Percentiles rank a stretch among this genome's conserved stretches.
Conservation (phyloP, 83 land plant genomes). For the Isoetes engelmannii region DNA sequence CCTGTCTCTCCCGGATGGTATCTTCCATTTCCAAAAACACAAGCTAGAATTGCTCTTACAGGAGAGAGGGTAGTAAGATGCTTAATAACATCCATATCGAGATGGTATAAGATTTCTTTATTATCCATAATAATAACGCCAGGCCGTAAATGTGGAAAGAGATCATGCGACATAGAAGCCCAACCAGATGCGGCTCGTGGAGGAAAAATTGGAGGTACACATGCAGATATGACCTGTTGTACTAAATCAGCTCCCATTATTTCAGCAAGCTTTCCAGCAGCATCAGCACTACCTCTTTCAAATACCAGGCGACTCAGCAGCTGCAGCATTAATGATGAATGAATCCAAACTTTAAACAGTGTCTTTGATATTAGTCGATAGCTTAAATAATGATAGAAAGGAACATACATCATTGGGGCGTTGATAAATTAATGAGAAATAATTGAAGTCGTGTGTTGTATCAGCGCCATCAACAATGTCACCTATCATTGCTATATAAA, state of each 20-base stretch:
- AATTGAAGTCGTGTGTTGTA: constrained; percentile 99
- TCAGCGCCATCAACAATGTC: constrained; percentile 98
- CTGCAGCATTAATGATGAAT: constrained; percentile 24
- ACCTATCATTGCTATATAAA: constrained; percentile 94
- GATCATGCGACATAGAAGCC: constrained; percentile 65
- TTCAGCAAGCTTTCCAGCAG: constrained; percentile 92
- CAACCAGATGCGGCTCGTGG: constrained; percentile 79
- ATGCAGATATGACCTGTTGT: constrained; percentile 89
- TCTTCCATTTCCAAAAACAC: constrained; percentile 86
- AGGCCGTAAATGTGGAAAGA: too few relatives aligned
- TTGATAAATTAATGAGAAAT: constrained; percentile 86
- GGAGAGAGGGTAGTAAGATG: constrained; percentile 84
- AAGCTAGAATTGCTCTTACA: constrained; percentile 89
- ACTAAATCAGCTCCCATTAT: constrained; percentile 89
- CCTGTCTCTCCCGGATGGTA: constrained; percentile 35
- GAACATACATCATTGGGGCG: constrained; percentile 89
- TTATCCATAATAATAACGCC: not conserved
- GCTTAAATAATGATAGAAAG: not conserved
- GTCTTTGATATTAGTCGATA: not conserved
- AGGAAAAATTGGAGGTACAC: constrained; percentile 94
- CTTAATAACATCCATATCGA: constrained; percentile 71
- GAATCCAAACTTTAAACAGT: not conserved
- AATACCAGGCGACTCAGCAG: constrained; percentile 83
- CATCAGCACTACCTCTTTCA: constrained; percentile 93
- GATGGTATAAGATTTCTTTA: constrained; percentile 54